Conservation (phyloP, 1,284 basidiomycete genomes). For the Ustilago lituana region DNA sequence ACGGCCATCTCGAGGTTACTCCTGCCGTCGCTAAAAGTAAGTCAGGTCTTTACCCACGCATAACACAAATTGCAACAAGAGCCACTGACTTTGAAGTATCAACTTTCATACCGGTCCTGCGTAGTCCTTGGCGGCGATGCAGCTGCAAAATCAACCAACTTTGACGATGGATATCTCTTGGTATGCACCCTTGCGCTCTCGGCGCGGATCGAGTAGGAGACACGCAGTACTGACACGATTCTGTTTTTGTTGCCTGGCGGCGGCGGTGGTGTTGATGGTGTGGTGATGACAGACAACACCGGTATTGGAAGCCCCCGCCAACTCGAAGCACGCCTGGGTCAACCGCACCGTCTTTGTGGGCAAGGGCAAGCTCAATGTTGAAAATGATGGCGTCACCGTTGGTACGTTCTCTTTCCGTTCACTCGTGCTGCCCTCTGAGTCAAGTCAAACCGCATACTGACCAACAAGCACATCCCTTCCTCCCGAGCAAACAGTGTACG, state of each 20-base stretch:
- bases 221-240: too few relatives aligned
- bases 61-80: too few relatives aligned
- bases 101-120: too few relatives aligned
- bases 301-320: conserved; percentile 31
- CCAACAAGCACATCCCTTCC: background rate
- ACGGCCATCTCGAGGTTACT: conserved; percentile 34
- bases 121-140: conserved; percentile 31
- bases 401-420: too few relatives aligned
- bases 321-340: conserved; percentile 41
- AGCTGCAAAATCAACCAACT: conserved; percentile 29
- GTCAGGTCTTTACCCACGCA: too few relatives aligned
- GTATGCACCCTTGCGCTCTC: conserved; percentile 18
- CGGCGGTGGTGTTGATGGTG: too few relatives aligned
- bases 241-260: too few relatives aligned
- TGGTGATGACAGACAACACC: conserved; percentile 35
- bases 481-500: conserved; percentile 17
- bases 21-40: conserved; percentile 29
- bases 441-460: too few relatives aligned
- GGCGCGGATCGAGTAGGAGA: too few relatives aligned
- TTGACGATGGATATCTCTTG: conserved; percentile 37
- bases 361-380: conserved; percentile 32
- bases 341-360: conserved; percentile 43
- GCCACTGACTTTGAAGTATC: too few relatives aligned
- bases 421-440: too few relatives aligned
- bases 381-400: conserved; percentile 17